These are phyloP conservation scores for Calonectria honghensis DNA, from an alignment of 2,329 filamentous ascomycete genomes.

Conservation along the genomic window DNA sequence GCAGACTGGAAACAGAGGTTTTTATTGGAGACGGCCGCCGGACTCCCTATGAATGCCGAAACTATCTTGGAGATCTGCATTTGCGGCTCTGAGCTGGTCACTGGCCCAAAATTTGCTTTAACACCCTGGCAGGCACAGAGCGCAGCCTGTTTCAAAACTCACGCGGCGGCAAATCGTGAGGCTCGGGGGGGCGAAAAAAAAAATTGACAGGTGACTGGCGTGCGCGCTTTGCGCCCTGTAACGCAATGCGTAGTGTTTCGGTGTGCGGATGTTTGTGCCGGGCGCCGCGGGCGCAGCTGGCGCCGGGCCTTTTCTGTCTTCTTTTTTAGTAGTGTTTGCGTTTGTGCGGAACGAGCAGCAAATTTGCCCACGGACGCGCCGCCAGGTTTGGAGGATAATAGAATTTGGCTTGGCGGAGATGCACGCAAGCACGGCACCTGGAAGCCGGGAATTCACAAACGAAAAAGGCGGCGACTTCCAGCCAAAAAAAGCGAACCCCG, in stretches of 20 bases:
- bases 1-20: slow-evolving; percentile 1
- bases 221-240: slow-evolving; percentile 6
- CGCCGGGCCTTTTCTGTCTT: background rate
- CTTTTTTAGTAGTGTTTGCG: background rate
- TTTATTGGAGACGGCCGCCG: slow-evolving; percentile 22
- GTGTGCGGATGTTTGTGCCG: background rate
- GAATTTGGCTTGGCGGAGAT: slow-evolving; percentile 21
- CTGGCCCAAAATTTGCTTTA: background rate
- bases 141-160: slow-evolving; percentile 17
- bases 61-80: slow-evolving; percentile 25
- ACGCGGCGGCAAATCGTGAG: slow-evolving; percentile 13
- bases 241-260: slow-evolving; percentile 24
- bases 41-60: slow-evolving; percentile 33
- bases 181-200: background rate
- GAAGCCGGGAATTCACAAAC: slow-evolving; percentile 10
- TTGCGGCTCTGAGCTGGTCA: slow-evolving; percentile 31
- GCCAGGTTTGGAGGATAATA: background rate
- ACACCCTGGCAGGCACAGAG: slow-evolving; percentile 15
- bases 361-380: background rate
- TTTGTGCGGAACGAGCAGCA: background rate
- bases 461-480: background rate
- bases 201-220: background rate
- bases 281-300: background rate
- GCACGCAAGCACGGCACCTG: slow-evolving; percentile 8
- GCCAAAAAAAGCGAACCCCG: slow-evolving; percentile 26